Conservation (phyloP, 2,329 filamentous ascomycete genomes). For the Colletotrichum kahawae region DNA sequence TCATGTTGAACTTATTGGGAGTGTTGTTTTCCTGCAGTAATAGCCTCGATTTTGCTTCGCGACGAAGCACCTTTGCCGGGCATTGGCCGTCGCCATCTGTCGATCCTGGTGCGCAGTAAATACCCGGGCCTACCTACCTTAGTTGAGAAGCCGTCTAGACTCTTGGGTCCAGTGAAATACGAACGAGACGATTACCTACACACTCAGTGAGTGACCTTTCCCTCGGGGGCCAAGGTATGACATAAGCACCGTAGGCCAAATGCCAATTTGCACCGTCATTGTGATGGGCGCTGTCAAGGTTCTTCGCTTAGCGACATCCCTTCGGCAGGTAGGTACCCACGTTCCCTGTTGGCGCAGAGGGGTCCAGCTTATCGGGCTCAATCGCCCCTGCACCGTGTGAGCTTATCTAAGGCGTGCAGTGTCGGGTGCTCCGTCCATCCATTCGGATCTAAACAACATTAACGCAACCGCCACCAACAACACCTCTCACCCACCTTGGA, state of each 20-base stretch:
- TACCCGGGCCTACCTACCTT: neutral
- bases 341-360: neutral
- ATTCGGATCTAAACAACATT: neutral
- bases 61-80: neutral
- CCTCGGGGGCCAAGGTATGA: neutral
- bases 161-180: neutral
- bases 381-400: constrained; percentile 11
- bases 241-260: constrained; percentile 2
- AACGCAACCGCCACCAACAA: constrained; percentile 7
- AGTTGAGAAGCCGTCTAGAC: neutral
- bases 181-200: neutral
- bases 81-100: neutral
- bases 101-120: neutral
- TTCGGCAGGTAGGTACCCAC: neutral
- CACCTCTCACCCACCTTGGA: neutral
- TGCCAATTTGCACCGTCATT: neutral
- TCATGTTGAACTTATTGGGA: neutral
- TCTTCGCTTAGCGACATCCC: neutral
- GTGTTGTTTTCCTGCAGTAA: neutral
- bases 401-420: constrained; percentile 13
- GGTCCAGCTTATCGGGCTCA: constrained; percentile 11
- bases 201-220: neutral
- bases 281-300: neutral
- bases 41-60: neutral
- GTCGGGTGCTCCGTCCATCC: neutral